Base-by-base conservation (phyloP, 2,329 filamentous ascomycete species). In the Aspergillaceae sp. region DNA sequence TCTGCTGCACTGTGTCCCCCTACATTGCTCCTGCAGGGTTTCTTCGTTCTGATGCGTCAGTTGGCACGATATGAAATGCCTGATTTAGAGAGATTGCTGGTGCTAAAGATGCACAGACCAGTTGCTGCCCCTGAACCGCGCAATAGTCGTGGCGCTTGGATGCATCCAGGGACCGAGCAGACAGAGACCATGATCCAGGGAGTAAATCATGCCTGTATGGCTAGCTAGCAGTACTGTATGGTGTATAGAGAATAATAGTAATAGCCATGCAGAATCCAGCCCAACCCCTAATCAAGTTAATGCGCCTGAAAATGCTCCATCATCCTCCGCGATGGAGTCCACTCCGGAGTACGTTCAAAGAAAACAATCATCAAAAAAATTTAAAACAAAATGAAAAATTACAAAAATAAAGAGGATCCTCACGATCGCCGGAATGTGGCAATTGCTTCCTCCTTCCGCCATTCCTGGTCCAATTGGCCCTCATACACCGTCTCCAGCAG, bases 401-500 rank as follows among this genome's bases (percentile, higher is more conserved):
- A 35, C n/a, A 48, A 40, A 44, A 48, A 26, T 5, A 8, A 40
- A 42, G 41, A 11, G 11, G 35, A 40, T 34, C 44, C 40, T 37
- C 46, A 41, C 43, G 46, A 29, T 53, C 63, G 63, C 52, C 61
- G 65, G 55, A 74, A 73, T 58, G 72, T 66, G 27, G 63, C 58
- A 32, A 55, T 53, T 10, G 63, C 64, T 43, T 74, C 71, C 52
- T 73, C 71, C 60, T 68, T 70, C 44, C 64, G 64, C 71, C 71
- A 74, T 28, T 73, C 71, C 43, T 73, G 58, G 36, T 74, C 71
- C 57, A 74, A 49, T 47, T 68, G 62, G 7, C 66, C 66, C 42
- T 73, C 70, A 41, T 74, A 74, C 5, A 73, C 67, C 11, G 60
- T 60, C 42, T 67, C 66, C 45, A 74, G 62, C 37, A 76, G 59